Base-by-base conservation (phyloP, 2,329 filamentous ascomycete genomes). In the Diaporthe caulivora region DNA sequence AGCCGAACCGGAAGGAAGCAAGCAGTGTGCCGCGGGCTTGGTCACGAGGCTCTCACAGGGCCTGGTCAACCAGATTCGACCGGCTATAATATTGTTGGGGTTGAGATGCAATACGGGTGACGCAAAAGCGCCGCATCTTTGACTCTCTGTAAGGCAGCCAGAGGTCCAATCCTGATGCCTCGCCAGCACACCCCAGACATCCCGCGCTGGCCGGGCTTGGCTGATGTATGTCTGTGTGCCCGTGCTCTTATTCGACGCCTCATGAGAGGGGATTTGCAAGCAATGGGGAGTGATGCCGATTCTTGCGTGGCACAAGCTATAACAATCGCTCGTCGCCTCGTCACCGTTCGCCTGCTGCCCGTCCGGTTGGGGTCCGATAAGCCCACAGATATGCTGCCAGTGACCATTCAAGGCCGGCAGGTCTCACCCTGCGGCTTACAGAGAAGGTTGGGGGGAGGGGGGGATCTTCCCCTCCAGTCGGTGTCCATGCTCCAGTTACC, bases 341-440 rank as follows among this genome's bases (percentile, higher is more conserved):
- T 54, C 55, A 49, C 34, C 21, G 49, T 26, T 53, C 13, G 49
- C 24, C 49, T 64, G n/a, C 31, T 54, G 29, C 49, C 53, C 37
- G 18, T 40, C 55, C 34, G 57, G 49, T 68, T 29, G 60, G 31
- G n/a, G 26, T 15, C 67, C 58, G 71, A 47, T 51, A 68, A 57
- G 71, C 51, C 51, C 58, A 58, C 71, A 69, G 72, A 68, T 68
- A 72, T 68, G 69, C 24, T 53, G 55, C 58, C 26, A 31, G 51
- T 70, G 37, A 49, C 34, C 37, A 26, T 49, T 49, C 71, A 51
- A 62, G 70, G 29, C 31, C 71, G 51, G 73, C 47, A 54, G 65
- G 74, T 74, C 55, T 74, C 72, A 72, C 72, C 70, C 65, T 72
- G 29, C 51, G 31, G 37, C 34, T 58, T 54, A 67, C 70, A 54